Evolutionary conservation across 208 protist species (phyloP), one percentile per base, ranked within the genome.

Genomic region (Crithidia expoeki): DNA sequence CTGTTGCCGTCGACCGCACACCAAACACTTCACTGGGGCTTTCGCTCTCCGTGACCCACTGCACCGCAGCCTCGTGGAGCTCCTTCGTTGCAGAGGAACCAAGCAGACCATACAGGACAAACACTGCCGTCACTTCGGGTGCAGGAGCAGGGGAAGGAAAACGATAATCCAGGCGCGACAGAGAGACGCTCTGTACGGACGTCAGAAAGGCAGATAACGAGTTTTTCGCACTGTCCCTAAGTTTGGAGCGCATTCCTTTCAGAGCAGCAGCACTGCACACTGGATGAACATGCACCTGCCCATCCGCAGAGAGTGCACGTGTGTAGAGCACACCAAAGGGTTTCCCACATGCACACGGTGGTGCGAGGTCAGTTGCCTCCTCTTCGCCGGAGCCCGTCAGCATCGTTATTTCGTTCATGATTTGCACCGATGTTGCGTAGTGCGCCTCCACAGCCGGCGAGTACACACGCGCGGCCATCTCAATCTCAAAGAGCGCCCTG

Each of bases 381-480:
- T 38, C 30, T 12, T 1, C 2, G 34, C 16, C 33, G 52, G 0
- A 7, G 44, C 28, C 5, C 23, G 40, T 19, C 4, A 17, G 42
- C 17, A 63, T 23, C 17, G 80, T 68, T 28, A 34, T 73, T 7
- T 73, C 66, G 0, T 80, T 72, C n/a, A 90, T 73, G 17, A 34
- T 30, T 34, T 67, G 46, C 19, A 4, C 33, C n/a, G 61, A 46
- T 2, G 25, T 25, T 1, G 75, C 56, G 73, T 86, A 85, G 63
- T 93, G 88, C 38, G 84, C 83, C 55, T 84, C 84, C 30, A 93
- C 84, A 1, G 74, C 78, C 3, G 88, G 88, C 3, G 88, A 88
- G 66, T 86, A 81, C 28, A 83, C 36, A 10, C 88, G 81, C 0
- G 83, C 53, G 0, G 81, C 80, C 66, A 90, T 83, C 60, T 89